Evolutionary conservation across 2,329 filamentous ascomycete species (phyloP).

Genomic region (Colletotrichum destructivum): DNA sequence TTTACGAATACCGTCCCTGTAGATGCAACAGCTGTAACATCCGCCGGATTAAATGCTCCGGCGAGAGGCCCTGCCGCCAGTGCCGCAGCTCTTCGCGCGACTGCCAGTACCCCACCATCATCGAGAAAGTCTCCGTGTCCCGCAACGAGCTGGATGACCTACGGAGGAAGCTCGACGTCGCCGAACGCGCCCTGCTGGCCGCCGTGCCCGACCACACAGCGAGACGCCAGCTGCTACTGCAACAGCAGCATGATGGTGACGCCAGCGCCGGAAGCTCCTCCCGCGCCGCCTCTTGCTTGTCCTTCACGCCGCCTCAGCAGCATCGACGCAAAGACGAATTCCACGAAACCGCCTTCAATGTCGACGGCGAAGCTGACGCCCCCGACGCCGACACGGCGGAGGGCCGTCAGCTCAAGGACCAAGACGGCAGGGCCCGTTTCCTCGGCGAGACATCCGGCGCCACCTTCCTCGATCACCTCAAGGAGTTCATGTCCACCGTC

Average conservation of each 20-base stretch:
- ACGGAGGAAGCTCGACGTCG: conserved; percentile 54
- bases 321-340: conserved; percentile 23
- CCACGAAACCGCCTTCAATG: conserved; percentile 22
- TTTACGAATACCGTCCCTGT: conserved; percentile 15
- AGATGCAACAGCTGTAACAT: conserved; percentile 70
- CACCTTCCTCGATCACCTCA: conserved; percentile 65
- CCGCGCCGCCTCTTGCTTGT: conserved; percentile 35
- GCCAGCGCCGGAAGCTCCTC: conserved; percentile 14
- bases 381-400: conserved; percentile 45
- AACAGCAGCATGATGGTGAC: conserved; percentile 45
- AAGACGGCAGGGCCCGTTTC: conserved; percentile 61
- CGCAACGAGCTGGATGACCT: conserved; percentile 60
- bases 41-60: conserved; percentile 67
- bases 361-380: conserved; percentile 34
- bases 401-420: conserved; percentile 62
- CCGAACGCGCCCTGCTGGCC: conserved; percentile 57
- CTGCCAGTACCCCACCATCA: conserved; percentile 62
- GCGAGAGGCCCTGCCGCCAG: conserved; percentile 63
- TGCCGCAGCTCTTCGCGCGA: conserved; percentile 60
- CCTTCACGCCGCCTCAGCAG: conserved; percentile 45
- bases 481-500: conserved; percentile 61
- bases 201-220: conserved; percentile 54
- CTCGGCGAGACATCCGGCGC: conserved; percentile 66
- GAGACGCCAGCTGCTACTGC: conserved; percentile 52
- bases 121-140: conserved; percentile 61